Conservation (phyloP, 352 stramenopile genomes). For the Globisporangium nodosum region DNA sequence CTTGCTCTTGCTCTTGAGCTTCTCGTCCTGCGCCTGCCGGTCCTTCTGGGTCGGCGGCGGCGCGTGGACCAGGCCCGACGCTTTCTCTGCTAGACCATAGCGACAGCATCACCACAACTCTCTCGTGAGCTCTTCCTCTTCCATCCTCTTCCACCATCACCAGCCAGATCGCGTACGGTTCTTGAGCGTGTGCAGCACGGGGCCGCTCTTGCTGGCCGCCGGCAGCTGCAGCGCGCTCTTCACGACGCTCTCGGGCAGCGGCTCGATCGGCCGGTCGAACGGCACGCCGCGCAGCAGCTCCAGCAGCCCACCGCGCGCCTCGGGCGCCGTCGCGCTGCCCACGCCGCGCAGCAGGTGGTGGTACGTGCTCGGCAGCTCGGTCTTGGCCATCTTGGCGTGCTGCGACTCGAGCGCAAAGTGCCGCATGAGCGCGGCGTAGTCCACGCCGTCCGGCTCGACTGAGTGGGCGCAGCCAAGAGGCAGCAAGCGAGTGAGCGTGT, state of each 20-base stretch:
- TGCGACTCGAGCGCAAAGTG: conserved; percentile 65
- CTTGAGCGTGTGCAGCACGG: conserved; percentile 39
- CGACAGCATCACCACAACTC: background rate
- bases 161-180: conserved; percentile 17
- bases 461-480: background rate
- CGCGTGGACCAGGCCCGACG: conserved; percentile 58
- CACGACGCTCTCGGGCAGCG: conserved; percentile 59
- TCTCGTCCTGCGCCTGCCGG: conserved; percentile 31
- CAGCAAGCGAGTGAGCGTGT: background rate
- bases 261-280: conserved; percentile 77
- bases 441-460: conserved; percentile 60
- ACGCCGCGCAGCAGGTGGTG: conserved; percentile 68
- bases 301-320: conserved; percentile 54
- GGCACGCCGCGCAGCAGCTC: conserved; percentile 60
- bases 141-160: no score
- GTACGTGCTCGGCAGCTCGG: conserved; percentile 59
- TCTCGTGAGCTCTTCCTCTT: no score
- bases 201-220: conserved; percentile 47
- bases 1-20: conserved; percentile 42
- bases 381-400: conserved; percentile 50
- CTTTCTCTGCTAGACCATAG: conserved; percentile 18
- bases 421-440: conserved; percentile 56
- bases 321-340: conserved; percentile 31
- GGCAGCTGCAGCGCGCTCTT: conserved; percentile 70
- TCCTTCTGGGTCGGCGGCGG: conserved; percentile 41